Evolutionary conservation across 208 protist species (phyloP).

Genomic region (Acanthamoeba lenticulata): DNA sequence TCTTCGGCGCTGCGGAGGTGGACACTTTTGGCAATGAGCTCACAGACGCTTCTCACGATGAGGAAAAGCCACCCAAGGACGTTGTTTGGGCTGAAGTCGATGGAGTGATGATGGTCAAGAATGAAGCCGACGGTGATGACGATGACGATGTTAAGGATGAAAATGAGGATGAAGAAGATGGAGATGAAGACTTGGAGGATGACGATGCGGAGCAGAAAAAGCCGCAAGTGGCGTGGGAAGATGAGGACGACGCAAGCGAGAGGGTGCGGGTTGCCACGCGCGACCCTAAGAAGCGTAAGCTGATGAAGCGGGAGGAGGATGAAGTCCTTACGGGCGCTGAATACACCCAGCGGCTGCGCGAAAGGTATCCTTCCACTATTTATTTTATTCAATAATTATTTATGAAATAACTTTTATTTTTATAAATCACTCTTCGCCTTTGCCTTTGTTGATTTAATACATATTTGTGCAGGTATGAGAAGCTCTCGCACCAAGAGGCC

Average conservation of each 20-base stretch:
- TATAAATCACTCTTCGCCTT: neutral
- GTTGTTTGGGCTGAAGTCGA: neutral
- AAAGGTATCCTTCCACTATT: neutral
- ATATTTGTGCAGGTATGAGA: conserved; percentile 7
- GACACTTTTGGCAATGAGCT: neutral
- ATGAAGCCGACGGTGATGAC: neutral
- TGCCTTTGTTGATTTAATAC: neutral
- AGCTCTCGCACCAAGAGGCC: neutral
- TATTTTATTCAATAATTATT: neutral
- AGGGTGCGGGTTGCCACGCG: neutral
- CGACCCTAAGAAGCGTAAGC: neutral
- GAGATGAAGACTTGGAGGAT: neutral
- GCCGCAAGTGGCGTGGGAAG: neutral
- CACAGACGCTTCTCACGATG: neutral
- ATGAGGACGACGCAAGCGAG: conserved; percentile 10
- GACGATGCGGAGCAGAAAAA: neutral
- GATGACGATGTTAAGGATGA: neutral
- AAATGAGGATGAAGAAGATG: neutral
- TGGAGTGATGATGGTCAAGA: neutral
- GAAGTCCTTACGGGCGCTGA: neutral
- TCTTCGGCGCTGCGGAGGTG: neutral
- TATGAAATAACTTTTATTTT: neutral
- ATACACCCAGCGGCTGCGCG: conserved; percentile 15
- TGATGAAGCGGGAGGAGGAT: neutral
- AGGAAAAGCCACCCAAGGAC: neutral